Conservation (phyloP, 257 asterid species). For the Solanum pinnatisectum region DNA sequence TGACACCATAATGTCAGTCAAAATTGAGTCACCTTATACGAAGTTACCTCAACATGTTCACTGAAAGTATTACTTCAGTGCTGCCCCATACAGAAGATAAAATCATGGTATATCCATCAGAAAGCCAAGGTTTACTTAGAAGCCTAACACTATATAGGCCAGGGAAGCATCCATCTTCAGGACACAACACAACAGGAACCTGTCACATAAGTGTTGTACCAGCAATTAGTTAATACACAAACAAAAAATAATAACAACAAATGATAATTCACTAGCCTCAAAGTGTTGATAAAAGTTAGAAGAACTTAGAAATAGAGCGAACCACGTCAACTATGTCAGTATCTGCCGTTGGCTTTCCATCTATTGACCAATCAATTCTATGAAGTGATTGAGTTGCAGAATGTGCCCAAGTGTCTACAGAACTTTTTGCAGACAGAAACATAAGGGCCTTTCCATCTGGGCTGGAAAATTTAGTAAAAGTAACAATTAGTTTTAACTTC, state of each 20-base stretch:
- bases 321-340: conserved; percentile 60
- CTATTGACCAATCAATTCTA: conserved; percentile 68
- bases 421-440: conserved; percentile 64
- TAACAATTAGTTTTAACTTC: not conserved
- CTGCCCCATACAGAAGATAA: conserved; percentile 83
- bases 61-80: conserved; percentile 48
- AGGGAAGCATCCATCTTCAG: conserved; percentile 76
- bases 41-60: conserved; percentile 60
- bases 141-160: conserved; percentile 56
- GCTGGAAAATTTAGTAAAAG: conserved; percentile 31
- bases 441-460: conserved; percentile 73
- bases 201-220: conserved; percentile 9
- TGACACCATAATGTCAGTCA: not conserved
- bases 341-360: conserved; percentile 36
- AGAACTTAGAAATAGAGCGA: conserved; percentile 11
- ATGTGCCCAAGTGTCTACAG: conserved; percentile 82
- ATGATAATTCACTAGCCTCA: not conserved
- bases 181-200: conserved; percentile 80
- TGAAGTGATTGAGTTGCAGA: conserved; percentile 81
- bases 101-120: conserved; percentile 73
- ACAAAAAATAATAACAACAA: not conserved
- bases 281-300: not conserved
- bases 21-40: conserved; percentile 1
- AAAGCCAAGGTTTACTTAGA: conserved; percentile 71
- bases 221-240: not conserved